Percentiles rank a stretch among this genome's conserved stretches.
phyloP scores from a whole-genome alignment of 169 alveolate species.

The Plasmodium sp. region DNA sequence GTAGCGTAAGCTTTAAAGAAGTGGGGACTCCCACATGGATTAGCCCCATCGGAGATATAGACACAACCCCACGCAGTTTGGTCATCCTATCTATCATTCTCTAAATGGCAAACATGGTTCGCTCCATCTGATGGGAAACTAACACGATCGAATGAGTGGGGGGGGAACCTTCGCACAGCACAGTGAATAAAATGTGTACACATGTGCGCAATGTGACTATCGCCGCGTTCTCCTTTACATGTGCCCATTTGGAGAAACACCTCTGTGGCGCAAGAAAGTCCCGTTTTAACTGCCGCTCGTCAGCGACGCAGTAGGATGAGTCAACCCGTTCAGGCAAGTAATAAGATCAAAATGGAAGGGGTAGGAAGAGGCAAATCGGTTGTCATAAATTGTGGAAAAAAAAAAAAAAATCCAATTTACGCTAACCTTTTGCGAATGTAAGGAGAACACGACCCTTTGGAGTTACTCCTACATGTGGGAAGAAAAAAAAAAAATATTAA shows the following conservation, averaged over 20 bases:
- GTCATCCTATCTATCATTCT: not conserved
- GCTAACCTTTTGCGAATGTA: not conserved
- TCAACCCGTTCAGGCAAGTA: not conserved
- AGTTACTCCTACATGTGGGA: not conserved
- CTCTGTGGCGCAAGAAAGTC: not conserved
- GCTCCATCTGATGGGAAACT: not conserved
- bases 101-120: not conserved
- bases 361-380: not conserved
- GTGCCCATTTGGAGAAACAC: not conserved
- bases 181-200: not conserved
- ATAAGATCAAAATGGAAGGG: not conserved
- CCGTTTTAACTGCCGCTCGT: not conserved
- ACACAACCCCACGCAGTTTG: not conserved
- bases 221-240: not conserved
- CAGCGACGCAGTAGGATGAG: not conserved
- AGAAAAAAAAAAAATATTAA: not conserved
- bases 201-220: not conserved
- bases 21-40: not conserved
- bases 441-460: not conserved
- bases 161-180: not conserved
- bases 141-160: not conserved
- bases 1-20: not conserved
- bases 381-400: not conserved
- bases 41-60: not conserved
- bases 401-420: not conserved